Base-by-base conservation (phyloP, 148 eudicot genomes). In the Simmondsia chinensis region DNA sequence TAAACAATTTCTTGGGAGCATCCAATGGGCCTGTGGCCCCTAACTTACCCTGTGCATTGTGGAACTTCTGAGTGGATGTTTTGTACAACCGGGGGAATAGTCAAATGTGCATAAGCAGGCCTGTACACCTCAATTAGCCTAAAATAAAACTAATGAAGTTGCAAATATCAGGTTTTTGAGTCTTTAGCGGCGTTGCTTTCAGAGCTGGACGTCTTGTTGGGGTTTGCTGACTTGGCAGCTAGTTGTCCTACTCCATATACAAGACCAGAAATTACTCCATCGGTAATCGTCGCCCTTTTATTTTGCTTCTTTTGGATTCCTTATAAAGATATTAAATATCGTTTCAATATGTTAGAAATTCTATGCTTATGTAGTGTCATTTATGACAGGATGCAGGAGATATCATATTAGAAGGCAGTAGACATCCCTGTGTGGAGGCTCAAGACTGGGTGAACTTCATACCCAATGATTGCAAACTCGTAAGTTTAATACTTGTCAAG, bases 361-460 rank as follows among this genome's bases (percentile, higher is more conserved):
- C 14, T 3, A 54, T 43, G 34, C 56, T 64, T 47, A 46, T 23
- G 35, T 23, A 4, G 6, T 28, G 12, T 37, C 39, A 29, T 35
- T 33, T 50, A 44, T 51, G 25, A 34, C 80, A 85, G 95, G 83
- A 85, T 48, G 69, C 34, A 21, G 99, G 99, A 62, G 94, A 91
- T 67, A 85, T 91, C 52, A 51, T 82, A 42, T 52, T 91, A 44
- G 95, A 91, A 74, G 99, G 94, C 11, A 74, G 95, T 75, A 70
- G 99, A 53, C 99, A 91, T 70, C 99, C 99, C 26, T 91, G 99
- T 65, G 99, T 91, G 55, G 99, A 91, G 74, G 96, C 95, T 69
- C 99, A 91, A 69, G 99, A 91, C 43, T 91, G 99, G 99, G 95
- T 91, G 73, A 91, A 91, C 67, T 91, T 91, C 63, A 91, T 91